Conservation (phyloP, 2,329 filamentous ascomycete genomes). For the Colletotrichum neosansevieriae region DNA sequence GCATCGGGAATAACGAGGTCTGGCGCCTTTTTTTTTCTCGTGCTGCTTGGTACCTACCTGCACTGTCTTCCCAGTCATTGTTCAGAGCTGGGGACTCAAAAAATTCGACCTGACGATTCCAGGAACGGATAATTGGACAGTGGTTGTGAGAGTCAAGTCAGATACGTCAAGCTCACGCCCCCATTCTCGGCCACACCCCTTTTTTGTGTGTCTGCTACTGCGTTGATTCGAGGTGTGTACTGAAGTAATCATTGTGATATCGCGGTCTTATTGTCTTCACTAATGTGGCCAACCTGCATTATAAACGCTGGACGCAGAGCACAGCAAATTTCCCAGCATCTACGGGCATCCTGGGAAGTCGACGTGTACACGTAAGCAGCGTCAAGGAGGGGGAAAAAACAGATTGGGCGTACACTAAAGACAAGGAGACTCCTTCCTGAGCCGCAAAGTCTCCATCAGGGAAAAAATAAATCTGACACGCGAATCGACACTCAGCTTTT, state of each 20-base stretch:
- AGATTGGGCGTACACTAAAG: background rate
- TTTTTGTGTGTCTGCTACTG: background rate
- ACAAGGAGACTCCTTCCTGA: conserved; percentile 4
- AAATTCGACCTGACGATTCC: conserved; percentile 7
- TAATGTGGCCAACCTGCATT: conserved; percentile 12
- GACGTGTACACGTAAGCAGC: background rate
- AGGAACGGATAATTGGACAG: conserved; percentile 11
- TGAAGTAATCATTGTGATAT: conserved; percentile 32
- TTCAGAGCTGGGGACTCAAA: background rate
- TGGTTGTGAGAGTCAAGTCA: conserved; percentile 25
- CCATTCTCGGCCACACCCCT: conserved; percentile 6
- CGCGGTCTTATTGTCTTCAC: background rate
- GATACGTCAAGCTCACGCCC: conserved; percentile 4
- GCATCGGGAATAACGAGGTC: conserved; percentile 10
- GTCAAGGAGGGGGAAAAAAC: background rate
- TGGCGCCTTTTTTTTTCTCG: background rate
- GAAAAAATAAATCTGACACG: conserved; percentile 32
- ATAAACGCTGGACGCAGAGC: conserved; percentile 3
- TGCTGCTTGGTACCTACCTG: background rate
- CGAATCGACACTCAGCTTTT: conserved; percentile 27
- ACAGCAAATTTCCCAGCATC: conserved; percentile 33
- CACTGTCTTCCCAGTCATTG: background rate
- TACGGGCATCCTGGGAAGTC: conserved; percentile 27
- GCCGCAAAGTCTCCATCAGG: background rate
- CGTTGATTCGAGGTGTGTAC: background rate